Evolutionary conservation across 441 rosid genomes (phyloP).

Genomic region (Pelargonium fulgidum): DNA sequence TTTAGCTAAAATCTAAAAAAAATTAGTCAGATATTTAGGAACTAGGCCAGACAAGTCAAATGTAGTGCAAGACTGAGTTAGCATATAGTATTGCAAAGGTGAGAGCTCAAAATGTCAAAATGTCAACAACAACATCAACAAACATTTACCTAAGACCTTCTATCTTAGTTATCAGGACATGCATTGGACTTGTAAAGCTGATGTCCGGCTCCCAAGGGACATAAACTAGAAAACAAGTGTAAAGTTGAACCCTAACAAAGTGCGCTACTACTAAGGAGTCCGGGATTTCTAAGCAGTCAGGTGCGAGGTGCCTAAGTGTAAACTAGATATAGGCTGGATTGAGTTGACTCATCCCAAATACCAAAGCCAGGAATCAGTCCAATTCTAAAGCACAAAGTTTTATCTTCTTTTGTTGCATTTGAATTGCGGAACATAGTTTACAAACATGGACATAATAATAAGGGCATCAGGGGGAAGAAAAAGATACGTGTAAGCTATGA

Average conservation of each 20-base stretch:
- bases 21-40: neutral
- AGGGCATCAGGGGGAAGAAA: neutral
- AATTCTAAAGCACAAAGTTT: no score
- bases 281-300: neutral
- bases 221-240: neutral
- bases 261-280: neutral
- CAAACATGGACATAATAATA: neutral
- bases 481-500: neutral
- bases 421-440: no score
- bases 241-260: neutral
- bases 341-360: no score
- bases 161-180: no score
- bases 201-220: neutral
- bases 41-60: neutral
- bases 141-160: no score
- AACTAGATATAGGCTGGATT: neutral
- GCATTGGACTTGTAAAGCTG: neutral
- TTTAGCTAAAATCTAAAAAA: neutral
- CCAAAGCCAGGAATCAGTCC: no score
- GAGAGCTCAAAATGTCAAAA: neutral
- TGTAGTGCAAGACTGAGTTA: neutral
- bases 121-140: no score
- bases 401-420: no score
- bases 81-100: neutral
- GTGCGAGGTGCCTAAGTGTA: neutral